Conservation (phyloP, 257 asterid genomes). For the Mitragyna speciosa region DNA sequence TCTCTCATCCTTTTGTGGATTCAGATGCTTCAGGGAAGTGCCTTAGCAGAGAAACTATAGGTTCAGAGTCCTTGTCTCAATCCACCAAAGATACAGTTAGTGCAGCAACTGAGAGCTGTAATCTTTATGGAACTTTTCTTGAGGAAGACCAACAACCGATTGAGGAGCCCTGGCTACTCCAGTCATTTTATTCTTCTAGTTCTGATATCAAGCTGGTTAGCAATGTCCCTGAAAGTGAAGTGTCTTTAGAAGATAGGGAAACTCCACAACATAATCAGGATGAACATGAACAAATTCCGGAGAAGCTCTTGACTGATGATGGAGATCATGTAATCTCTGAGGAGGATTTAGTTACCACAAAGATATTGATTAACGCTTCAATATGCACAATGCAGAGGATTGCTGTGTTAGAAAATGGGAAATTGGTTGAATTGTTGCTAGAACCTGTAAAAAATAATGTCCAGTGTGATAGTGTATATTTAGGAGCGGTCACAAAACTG, state of each 20-base stretch:
- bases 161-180: slow-evolving; percentile 94
- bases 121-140: slow-evolving; percentile 24
- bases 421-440: slow-evolving; percentile 81
- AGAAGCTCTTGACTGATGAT: slow-evolving; percentile 51
- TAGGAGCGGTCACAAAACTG: slow-evolving; percentile 81
- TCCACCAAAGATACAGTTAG: slow-evolving; percentile 21
- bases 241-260: slow-evolving; percentile 31
- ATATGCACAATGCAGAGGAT: slow-evolving; percentile 95
- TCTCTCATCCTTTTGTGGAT: slow-evolving; percentile 33
- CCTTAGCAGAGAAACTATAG: slow-evolving; percentile 33
- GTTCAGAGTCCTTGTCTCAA: slow-evolving; percentile 29
- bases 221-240: slow-evolving; percentile 25
- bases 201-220: slow-evolving; percentile 30
- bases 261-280: slow-evolving; percentile 33
- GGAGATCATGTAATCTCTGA: slow-evolving; percentile 32
- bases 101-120: slow-evolving; percentile 25
- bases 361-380: slow-evolving; percentile 87
- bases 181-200: slow-evolving; percentile 28
- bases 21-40: slow-evolving; percentile 34
- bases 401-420: slow-evolving; percentile 81
- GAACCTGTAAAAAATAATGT: slow-evolving; percentile 93
- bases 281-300: slow-evolving; percentile 38
- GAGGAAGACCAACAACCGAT: slow-evolving; percentile 39
- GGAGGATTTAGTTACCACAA: slow-evolving; percentile 58
- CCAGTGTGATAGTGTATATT: slow-evolving; percentile 84